Base-by-base conservation (phyloP, 768 basidiomycete species). In the Agaricus blazei region DNA sequence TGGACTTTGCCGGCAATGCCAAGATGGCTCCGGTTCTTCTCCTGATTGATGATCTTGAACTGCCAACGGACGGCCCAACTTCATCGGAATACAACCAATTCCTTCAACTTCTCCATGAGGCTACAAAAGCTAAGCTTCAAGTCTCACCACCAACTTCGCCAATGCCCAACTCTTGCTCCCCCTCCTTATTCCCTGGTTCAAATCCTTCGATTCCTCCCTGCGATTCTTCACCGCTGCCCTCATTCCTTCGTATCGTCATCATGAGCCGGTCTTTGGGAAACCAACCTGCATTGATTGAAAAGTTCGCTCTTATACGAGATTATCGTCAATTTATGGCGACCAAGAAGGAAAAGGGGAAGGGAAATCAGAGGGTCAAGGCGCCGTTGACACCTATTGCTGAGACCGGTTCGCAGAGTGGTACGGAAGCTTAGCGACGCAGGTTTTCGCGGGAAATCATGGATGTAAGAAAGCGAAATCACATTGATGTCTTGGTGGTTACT, bases 241-340 rank as follows among this genome's bases (percentile, higher is more conserved):
- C 52, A 7, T 53, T 53, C 43, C 52, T 53, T 28, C 52, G 52
- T n/a, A 53, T 47, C 34, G n/a, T 53, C 15, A 44, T 53, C 19
- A 34, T 53, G 5, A 53, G 44, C n/a, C 52, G 52, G 24, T 53
- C 52, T 44, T 23, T 53, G 19, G 52, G 45, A 9, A 26, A 7
- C 34, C 45, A 45, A 12, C 52, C 52, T 37, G 9, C 43, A 11
- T 11, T 47, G 11, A 53, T 53, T 37, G 52, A 53, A 28, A 29
- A 53, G 26, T 45, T 53, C 36, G 52, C 52, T 11, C 19, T 27
- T 31, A 53, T 53, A 12, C 52, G 52, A 26, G 52, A 53, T 46
- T 19, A 23, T 26, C 52, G 46, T 19, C 41, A 34, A 12, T 29
- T 52, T 15, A 19, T 44, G 8, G 42, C 19, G 19, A 26, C 11